These are phyloP conservation scores for Sarocladium brachiariae DNA, from an alignment of 2,329 filamentous ascomycete species.

Conservation along the genomic window DNA sequence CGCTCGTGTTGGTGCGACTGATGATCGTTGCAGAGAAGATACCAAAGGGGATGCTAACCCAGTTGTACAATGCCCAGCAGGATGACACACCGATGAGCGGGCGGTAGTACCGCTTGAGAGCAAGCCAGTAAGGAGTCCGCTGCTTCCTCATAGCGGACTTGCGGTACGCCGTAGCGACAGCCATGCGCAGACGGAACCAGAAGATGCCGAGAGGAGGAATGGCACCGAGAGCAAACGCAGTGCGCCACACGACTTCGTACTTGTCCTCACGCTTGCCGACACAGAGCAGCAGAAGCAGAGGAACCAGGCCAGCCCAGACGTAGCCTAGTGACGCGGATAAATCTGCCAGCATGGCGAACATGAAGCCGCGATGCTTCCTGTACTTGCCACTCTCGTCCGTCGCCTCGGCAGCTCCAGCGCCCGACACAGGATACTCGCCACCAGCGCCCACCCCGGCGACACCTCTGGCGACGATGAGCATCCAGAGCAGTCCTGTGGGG, in stretches of 20 bases:
- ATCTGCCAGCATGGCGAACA: constrained; percentile 49
- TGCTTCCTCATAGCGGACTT: constrained; percentile 39
- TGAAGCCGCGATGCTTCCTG: constrained; percentile 43
- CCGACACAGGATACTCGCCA: constrained; percentile 46
- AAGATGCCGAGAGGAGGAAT: constrained; percentile 44
- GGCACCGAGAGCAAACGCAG: constrained; percentile 41
- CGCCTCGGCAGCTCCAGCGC: constrained; percentile 43
- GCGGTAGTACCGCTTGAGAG: constrained; percentile 40
- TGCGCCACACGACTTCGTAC: constrained; percentile 41
- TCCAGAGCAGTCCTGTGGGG: constrained; percentile 40
- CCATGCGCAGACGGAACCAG: constrained; percentile 46
- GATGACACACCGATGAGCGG: constrained; percentile 40
- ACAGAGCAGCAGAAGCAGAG: constrained; percentile 43
- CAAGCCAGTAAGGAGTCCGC: constrained; percentile 38
- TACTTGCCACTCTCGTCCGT: constrained; percentile 40
- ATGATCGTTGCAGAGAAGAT: constrained; percentile 49
- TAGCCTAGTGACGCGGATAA: constrained; percentile 44
- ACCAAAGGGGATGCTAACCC: constrained; percentile 47
- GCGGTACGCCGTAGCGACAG: constrained; percentile 40
- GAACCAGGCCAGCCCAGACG: constrained; percentile 40
- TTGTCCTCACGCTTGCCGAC: constrained; percentile 35
- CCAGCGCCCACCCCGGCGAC: constrained; percentile 37
- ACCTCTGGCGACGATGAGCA: constrained; percentile 41
- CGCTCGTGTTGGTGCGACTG: constrained; percentile 29
- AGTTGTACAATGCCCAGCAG: constrained; percentile 49